A percentile compares a stretch with the other conserved stretches of the same genome.
These are phyloP conservation scores for Platanthera guangdongensis DNA, from an alignment of 106 monocot genomes.

Conservation along the genomic window DNA sequence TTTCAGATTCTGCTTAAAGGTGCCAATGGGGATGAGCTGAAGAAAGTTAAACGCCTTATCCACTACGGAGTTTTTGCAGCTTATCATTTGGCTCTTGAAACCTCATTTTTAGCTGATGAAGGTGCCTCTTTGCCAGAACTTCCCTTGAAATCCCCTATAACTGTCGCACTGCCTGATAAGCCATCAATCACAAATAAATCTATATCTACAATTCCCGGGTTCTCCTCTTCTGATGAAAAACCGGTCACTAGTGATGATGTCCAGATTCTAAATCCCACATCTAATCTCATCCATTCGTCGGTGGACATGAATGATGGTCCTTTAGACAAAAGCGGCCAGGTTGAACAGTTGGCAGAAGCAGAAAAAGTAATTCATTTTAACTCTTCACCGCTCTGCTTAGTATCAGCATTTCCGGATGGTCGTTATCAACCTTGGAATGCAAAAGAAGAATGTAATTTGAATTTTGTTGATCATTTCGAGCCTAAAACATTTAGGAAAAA, in stretches of 20 bases:
- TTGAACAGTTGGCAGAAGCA: slow-evolving; percentile 8
- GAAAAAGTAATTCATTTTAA: background rate
- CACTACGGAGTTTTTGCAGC: slow-evolving; percentile 94
- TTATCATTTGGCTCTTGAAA: slow-evolving; percentile 89
- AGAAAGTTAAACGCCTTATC: slow-evolving; percentile 83
- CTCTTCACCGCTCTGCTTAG: background rate
- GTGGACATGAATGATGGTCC: slow-evolving; percentile 10
- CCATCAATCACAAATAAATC: slow-evolving; percentile 45
- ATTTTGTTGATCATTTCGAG: slow-evolving; percentile 9
- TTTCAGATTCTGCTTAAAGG: slow-evolving; percentile 79
- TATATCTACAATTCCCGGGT: slow-evolving; percentile 52
- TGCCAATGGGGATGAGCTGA: slow-evolving; percentile 60
- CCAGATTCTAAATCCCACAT: background rate
- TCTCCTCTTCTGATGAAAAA: slow-evolving; percentile 15
- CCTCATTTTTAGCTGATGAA: slow-evolving; percentile 94
- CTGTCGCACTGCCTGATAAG: slow-evolving; percentile 61
- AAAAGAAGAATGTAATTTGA: slow-evolving; percentile 8
- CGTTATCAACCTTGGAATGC: background rate
- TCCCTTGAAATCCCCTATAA: slow-evolving; percentile 58
- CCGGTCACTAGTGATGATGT: background rate
- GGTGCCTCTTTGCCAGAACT: slow-evolving; percentile 88
- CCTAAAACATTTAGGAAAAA: background rate
- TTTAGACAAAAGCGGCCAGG: slow-evolving; percentile 1
- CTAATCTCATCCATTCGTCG: background rate
- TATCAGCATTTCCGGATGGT: slow-evolving; percentile 3